phyloP scores from a whole-genome alignment of 768 basidiomycete species.

The Suillus placidus region DNA sequence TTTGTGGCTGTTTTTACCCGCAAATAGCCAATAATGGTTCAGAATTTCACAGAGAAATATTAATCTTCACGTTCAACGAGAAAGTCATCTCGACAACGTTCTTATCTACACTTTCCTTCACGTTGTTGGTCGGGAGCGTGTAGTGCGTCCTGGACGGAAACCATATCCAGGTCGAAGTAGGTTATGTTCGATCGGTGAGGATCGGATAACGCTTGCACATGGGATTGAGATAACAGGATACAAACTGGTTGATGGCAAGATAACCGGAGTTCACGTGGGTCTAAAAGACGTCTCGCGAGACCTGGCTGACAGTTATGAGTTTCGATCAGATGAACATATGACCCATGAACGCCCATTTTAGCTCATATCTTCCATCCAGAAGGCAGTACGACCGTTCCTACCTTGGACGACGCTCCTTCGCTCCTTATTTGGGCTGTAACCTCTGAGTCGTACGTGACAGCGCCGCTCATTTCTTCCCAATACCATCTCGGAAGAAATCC shows the following conservation, averaged over 20 bases:
- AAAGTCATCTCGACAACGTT: slow-evolving; percentile 15
- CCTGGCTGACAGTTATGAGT: slow-evolving; percentile 13
- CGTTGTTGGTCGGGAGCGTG: not conserved
- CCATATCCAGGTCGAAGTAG: not conserved
- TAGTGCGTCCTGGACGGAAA: slow-evolving; percentile 2
- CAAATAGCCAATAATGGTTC: slow-evolving; percentile 19
- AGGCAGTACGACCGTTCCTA: slow-evolving; percentile 15
- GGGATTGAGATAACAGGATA: slow-evolving; percentile 4
- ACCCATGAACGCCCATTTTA: slow-evolving; percentile 16
- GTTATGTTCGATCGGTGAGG: not conserved
- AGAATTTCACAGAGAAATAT: slow-evolving; percentile 11
- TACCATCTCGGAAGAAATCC: slow-evolving; percentile 84
- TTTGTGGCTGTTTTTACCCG: slow-evolving; percentile 19
- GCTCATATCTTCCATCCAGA: slow-evolving; percentile 28
- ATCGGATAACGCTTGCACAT: not conserved
- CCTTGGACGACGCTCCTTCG: slow-evolving; percentile 4
- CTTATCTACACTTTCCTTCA: slow-evolving; percentile 11
- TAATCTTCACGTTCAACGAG: slow-evolving; percentile 17
- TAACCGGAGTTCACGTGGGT: slow-evolving; percentile 30
- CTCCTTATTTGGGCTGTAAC: slow-evolving; percentile 11
- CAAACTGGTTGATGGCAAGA: not conserved
- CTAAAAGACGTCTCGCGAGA: slow-evolving; percentile 12
- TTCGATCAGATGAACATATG: slow-evolving; percentile 18
- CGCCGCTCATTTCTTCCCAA: slow-evolving; percentile 38
- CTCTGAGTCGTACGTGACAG: slow-evolving; percentile 9